These are phyloP conservation scores for Nakazawaea siamensis DNA, from an alignment of 805 yeast genomes.

Conservation along the genomic window DNA sequence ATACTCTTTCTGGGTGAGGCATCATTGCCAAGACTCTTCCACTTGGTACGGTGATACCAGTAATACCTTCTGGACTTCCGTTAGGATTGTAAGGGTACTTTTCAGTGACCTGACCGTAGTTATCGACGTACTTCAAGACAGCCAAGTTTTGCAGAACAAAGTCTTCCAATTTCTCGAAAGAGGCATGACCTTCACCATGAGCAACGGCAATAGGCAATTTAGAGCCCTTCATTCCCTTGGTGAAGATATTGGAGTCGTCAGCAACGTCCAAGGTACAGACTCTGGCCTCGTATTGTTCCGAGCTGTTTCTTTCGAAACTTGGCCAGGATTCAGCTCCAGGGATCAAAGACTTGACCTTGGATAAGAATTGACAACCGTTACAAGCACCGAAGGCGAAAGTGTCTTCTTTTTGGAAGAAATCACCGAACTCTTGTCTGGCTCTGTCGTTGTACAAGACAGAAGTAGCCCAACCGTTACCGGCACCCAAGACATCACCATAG, in stretches of 20 bases:
- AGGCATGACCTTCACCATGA: slow-evolving; percentile 96
- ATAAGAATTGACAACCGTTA: slow-evolving; percentile 95
- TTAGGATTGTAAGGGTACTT: slow-evolving; percentile 92
- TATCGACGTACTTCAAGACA: slow-evolving; percentile 79
- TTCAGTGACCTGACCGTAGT: slow-evolving; percentile 78
- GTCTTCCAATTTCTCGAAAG: slow-evolving; percentile 43
- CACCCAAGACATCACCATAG: slow-evolving; percentile 97
- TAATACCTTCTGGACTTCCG: slow-evolving; percentile 89
- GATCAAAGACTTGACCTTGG: slow-evolving; percentile 75
- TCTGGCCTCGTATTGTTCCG: slow-evolving; percentile 97
- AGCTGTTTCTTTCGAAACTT: slow-evolving; percentile 77
- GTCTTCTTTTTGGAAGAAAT: slow-evolving; percentile 80
- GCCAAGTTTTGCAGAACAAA: slow-evolving; percentile 48
- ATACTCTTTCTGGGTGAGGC: slow-evolving; percentile 98
- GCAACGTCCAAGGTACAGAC: slow-evolving; percentile 79
- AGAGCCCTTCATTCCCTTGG: slow-evolving; percentile 89
- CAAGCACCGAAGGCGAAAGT: slow-evolving; percentile 98
- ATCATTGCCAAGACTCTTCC: slow-evolving; percentile 97
- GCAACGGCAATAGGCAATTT: slow-evolving; percentile 95
- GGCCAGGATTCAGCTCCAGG: slow-evolving; percentile 98
- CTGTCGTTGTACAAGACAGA: slow-evolving; percentile 79
- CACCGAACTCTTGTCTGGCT: slow-evolving; percentile 67
- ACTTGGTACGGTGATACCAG: slow-evolving; percentile 83
- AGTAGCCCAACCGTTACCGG: slow-evolving; percentile 99
- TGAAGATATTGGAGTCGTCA: slow-evolving; percentile 56